Evolutionary conservation across 2,329 filamentous ascomycete species (phyloP).

Genomic region (Diaporthe nobilis): DNA sequence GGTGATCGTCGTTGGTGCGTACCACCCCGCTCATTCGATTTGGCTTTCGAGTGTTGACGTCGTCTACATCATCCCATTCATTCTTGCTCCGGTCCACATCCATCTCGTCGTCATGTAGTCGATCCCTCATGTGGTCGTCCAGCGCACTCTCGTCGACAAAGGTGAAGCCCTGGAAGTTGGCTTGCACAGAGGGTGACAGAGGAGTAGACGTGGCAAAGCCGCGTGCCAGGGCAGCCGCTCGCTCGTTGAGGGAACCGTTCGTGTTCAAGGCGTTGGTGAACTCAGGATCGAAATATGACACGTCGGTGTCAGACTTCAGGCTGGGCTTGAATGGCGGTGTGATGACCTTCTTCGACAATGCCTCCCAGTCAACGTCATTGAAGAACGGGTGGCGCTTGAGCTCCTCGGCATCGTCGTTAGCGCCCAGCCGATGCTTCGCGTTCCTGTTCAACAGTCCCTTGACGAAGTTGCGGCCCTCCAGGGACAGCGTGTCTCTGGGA

Average conservation of each 20-base stretch:
- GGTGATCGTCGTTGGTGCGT: slow-evolving; percentile 70
- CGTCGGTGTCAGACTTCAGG: slow-evolving; percentile 94
- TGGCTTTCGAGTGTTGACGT: slow-evolving; percentile 64
- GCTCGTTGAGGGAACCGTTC: slow-evolving; percentile 89
- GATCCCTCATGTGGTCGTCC: slow-evolving; percentile 82
- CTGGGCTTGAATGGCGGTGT: slow-evolving; percentile 98
- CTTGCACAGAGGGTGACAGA: slow-evolving; percentile 94
- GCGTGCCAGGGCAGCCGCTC: slow-evolving; percentile 86
- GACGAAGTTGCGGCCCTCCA: slow-evolving; percentile 97
- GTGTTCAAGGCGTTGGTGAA: slow-evolving; percentile 95
- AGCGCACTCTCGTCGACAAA: slow-evolving; percentile 98
- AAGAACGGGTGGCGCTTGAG: slow-evolving; percentile 97
- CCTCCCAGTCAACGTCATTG: slow-evolving; percentile 91
- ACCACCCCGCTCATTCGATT: slow-evolving; percentile 77
- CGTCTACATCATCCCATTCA: slow-evolving; percentile 72
- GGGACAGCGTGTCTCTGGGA: slow-evolving; percentile 92
- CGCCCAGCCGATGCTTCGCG: slow-evolving; percentile 93
- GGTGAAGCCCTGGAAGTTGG: slow-evolving; percentile 98
- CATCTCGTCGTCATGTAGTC: slow-evolving; percentile 70
- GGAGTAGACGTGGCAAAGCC: slow-evolving; percentile 93
- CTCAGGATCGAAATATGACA: slow-evolving; percentile 98
- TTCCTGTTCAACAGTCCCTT: slow-evolving; percentile 98
- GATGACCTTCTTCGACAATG: slow-evolving; percentile 89
- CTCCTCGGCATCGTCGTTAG: slow-evolving; percentile 91
- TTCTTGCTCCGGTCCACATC: slow-evolving; percentile 60